Evolutionary conservation across 208 protist species (phyloP).

Genomic region (Leishmania guyanensis): DNA sequence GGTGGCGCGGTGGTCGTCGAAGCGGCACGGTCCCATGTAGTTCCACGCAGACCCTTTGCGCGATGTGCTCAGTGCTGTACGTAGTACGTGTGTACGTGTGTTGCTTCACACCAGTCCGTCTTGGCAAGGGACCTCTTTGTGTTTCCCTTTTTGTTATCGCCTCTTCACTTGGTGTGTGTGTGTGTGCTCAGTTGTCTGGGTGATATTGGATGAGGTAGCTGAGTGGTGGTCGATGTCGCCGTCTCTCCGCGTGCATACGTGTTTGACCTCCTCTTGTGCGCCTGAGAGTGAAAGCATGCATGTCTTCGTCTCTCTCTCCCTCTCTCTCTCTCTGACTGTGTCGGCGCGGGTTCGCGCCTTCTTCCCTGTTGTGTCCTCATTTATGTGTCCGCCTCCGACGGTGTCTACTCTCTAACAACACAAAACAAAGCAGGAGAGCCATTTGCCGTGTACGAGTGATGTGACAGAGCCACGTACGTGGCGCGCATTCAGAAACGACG

Average conservation of each 20-base stretch:
- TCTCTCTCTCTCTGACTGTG: background rate
- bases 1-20: constrained; percentile 88
- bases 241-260: background rate
- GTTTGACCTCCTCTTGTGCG: background rate
- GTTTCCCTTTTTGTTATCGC: background rate
- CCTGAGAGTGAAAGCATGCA: too few relatives aligned
- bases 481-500: background rate
- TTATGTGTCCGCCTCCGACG: background rate
- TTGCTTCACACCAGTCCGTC: background rate
- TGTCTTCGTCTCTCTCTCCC: background rate
- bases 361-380: constrained; percentile 2
- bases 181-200: background rate
- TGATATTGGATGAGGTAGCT: background rate
- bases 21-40: constrained; percentile 90
- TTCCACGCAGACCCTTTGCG: background rate
- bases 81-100: background rate
- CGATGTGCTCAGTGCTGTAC: background rate
- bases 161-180: background rate
- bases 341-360: background rate
- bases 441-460: background rate
- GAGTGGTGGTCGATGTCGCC: background rate
- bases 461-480: background rate
- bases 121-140: background rate
- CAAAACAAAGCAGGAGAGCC: background rate
- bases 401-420: background rate